Base-by-base conservation (phyloP, 208 protist genomes). In the Leishmania guyanensis region DNA sequence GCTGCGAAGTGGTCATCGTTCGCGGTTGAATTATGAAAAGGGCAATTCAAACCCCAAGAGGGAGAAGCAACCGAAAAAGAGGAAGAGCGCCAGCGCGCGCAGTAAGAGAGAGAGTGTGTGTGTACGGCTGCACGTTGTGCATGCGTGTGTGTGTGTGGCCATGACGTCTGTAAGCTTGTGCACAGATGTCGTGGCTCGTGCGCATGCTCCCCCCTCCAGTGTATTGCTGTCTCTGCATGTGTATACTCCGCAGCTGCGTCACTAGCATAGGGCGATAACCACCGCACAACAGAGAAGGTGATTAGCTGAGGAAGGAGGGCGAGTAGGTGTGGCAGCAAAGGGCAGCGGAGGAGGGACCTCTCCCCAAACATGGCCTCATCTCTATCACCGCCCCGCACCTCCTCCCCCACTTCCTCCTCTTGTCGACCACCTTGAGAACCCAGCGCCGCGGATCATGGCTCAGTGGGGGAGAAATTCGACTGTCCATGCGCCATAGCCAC, bases 401-500 rank as follows among this genome's bases (percentile, higher is more conserved):
- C 8, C 60, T n/a, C 20, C 64, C 64, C 4, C 64, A 71, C 20
- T 48, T 3, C 17, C 9, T 48, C 66, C 39, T 48, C 66, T 48
- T 71, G 66, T 5, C 39, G 0, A 22, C 66, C 36, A 6, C 16
- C 33, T 10, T 48, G 20, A 22, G 39, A 26, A 20, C 39, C 36
- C 66, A 8, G 36, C 66, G 66, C 66, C 66, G 39, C 4, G 66
- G 66, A 14, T 43, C 66, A 4, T 16, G 33, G 70, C n/a, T 17
- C 48, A 75, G 4, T 39, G 70, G 20, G 48, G 70, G 12, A 75
- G 0, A 36, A 84, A 80, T 10, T 84, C 75, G 12, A 80, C 75
- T 14, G 53, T 79, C 80, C 80, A 84, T 3, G 72, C 66, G 5
- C 68, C 80, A 43, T 84, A 84, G 48, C 16, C 53, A 12, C 20